Base-by-base conservation (phyloP, 2,329 filamentous ascomycete species). In the Talaromyces amestolkiae region DNA sequence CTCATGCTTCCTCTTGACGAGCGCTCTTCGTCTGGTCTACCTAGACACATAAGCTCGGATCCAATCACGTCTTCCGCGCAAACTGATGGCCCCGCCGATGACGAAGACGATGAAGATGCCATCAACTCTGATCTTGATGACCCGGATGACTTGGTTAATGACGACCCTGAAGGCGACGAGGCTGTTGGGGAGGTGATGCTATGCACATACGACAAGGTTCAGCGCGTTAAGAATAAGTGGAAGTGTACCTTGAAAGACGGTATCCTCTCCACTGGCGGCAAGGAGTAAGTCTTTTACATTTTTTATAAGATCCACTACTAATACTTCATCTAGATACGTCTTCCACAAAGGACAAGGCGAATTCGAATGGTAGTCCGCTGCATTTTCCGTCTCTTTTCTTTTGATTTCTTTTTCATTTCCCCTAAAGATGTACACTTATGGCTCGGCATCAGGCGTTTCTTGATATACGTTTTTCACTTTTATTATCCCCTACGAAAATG, bases 51-150 rank as follows among this genome's bases (percentile, higher is more conserved):
- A 9, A 47, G 61, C 41, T 64, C 69, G 19, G 33, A 60, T 3
- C 41, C 66, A 22, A 27, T 58, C n/a, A 58, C 63, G 9, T 59
- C 64, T 2, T 54, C 66, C 8, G 45, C 63, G 19, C 85, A 89
- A 67, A 84, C 85, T 61, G 90, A 94, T 74, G 85, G 84, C 19
- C 73, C 75, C 15, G 81, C 79, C 10, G 81, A 82, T 61, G 79
- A 80, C 24, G 82, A 86, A 6, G 80, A 87, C 13, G 93, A 97
- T 69, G 94, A 97, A 70, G 93, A 99, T 76, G 95, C 94, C 1
- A 99, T 99, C 81, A 99, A 99, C 78, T 98, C 95, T 0, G 95
- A 99, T 73, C 87, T 99, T 3, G 95, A 99, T 75, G 95, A 99
- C 74, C 88, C 93, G 0, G 93, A 98, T 68, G 95, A 98, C 67